Evolutionary conservation across 2,329 filamentous ascomycete genomes (phyloP), one percentile per base, ranked within the genome.

Genomic region (Gnomoniopsis smithogilvyi): DNA sequence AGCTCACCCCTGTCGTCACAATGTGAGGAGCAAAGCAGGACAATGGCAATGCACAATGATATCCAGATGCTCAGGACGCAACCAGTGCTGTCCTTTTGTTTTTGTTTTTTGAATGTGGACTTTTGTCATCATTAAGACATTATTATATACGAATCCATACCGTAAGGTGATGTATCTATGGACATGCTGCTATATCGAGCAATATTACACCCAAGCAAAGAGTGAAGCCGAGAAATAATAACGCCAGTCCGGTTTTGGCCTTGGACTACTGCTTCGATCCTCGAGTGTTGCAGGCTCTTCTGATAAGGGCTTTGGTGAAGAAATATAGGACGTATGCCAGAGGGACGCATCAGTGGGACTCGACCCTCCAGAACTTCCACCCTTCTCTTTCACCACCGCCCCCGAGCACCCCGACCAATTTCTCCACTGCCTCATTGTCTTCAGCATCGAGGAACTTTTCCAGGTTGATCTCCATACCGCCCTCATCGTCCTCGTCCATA

Each of bases 381-480:
- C 90, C 90, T 67, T 91, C 88, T 62, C 88, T 78, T 68, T 89
- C 88, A 50, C 89, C 88, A 1, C 78, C 80, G 24, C 84, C 80
- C 3, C 86, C 86, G 57, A 84, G 82, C 2, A 96, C 91, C 17
- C 94, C 93, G 0, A 97, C 94, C 45, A 99, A 77, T 66, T 83
- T 82, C 73, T 98, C 94, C 21, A 99, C 90, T 0, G 91, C 95
- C 56, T 93, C 89, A 41, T 87, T 89, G 1, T 91, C 93, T 55
- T 92, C 84, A 0, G 92, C 95, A 58, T 87, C 90, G 56, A 98
- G 80, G 71, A 99, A 86, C 60, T 80, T 80, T 60, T 97, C 92
- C 67, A 94, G 82, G 67, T 96, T 91, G 68, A 99, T 98, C 74
- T 97, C 93, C 77, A 95, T 91, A 24, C 92, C 92, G 36, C 91